Conservation (phyloP, 192 early-diverging fungal genomes). For the Coemansia interrupta region DNA sequence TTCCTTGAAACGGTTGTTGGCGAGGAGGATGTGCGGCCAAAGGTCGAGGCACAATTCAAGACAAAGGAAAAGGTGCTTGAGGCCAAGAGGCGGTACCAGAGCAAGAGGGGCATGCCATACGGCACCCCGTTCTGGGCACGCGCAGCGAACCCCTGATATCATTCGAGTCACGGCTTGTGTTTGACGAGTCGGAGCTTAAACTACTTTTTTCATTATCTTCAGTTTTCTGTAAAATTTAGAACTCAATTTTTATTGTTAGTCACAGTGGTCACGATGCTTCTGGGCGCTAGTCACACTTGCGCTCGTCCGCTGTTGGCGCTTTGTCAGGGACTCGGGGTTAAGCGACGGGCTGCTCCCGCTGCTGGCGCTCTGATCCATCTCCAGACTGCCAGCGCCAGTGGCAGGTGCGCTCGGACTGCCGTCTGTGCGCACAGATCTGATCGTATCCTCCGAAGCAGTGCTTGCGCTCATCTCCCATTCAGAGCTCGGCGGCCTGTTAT, state of each 20-base stretch:
- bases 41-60: constrained; percentile 57
- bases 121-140: constrained; percentile 17
- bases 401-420: constrained; percentile 6
- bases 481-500: not conserved
- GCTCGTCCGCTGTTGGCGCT: constrained; percentile 9
- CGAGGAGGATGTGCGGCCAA: constrained; percentile 66
- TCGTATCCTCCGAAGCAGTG: constrained; percentile 2
- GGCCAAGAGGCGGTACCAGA: constrained; percentile 33
- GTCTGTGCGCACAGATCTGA: not conserved
- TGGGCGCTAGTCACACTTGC: not conserved
- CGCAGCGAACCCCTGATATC: not conserved
- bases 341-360: constrained; percentile 10
- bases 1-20: constrained; percentile 60
- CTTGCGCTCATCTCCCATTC: constrained; percentile 17
- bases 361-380: not conserved
- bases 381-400: not conserved
- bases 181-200: not conserved
- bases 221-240: no score
- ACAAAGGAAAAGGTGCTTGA: constrained; percentile 47
- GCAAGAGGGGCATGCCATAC: constrained; percentile 12
- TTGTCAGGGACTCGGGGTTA: constrained; percentile 13
- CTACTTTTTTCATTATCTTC: not conserved
- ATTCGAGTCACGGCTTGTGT: not conserved
- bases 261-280: not conserved
- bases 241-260: constrained; percentile 1